Base-by-base conservation (phyloP, 495 filamentous ascomycete species). In the Thermothielavioides terrestris region DNA sequence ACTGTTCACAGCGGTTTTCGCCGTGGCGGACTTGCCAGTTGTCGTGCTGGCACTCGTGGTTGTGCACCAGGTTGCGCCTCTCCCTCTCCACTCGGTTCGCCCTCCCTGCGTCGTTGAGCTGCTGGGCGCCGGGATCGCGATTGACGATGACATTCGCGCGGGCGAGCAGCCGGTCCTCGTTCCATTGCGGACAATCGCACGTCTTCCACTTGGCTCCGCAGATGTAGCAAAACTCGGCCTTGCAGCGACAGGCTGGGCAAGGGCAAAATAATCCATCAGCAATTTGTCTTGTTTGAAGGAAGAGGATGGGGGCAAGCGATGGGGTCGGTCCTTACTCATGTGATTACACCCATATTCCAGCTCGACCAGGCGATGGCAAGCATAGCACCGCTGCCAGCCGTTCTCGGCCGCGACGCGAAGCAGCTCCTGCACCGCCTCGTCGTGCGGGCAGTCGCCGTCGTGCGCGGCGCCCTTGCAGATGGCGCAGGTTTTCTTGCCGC, bases 171-270 rank as follows among this genome's bases (percentile, higher is more conserved):
- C 39, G 11, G 0, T 0, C 30, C 30, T 60, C 54, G 6, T 60
- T 22, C 54, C 57, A 57, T 15, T 52, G 50, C 1, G 2, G 54
- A 42, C 78, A 81, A 3, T 8, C 0, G 50, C 78, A 83, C 0
- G 53, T 70, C 49, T 73, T 74, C 77, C 79, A 84, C 10, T 10
- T 28, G 1, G 48, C 40, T 3, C 74, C 77, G 51, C 79, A 83
- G 2, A 66, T 56, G 40, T 83, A 84, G 53, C 79, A 84, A 56
- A 84, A 83, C 42, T 81, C 51, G 2, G 70, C 68, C 7, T 64
- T 58, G 47, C 80, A 84, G 20, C 41, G 59, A 54, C 79, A 83
- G 6, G 50, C 62, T 65, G 17, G 15, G n/a, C 15, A 37, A 14
- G 11, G n/a, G 25, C 21, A 15, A 59, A 48, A 31, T 34, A 23